These are phyloP conservation scores for Trametes sp. DNA, from an alignment of 1,284 basidiomycete species.

Conservation along the genomic window DNA sequence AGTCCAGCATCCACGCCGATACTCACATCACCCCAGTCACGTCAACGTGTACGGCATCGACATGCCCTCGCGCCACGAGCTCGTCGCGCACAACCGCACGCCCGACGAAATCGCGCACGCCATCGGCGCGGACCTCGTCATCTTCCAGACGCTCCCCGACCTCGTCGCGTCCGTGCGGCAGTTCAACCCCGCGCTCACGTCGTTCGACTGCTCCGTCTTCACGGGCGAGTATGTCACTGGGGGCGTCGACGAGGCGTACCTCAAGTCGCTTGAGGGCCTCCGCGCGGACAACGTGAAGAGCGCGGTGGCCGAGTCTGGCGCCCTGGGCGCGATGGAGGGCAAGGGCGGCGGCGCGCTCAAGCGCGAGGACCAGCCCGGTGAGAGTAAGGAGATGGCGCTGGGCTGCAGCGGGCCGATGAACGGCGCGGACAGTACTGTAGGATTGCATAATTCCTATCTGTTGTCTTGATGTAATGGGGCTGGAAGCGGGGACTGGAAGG, in stretches of 20 bases:
- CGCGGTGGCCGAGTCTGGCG: conserved; percentile 42
- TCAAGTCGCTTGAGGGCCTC: conserved; percentile 78
- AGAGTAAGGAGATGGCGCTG: conserved; percentile 41
- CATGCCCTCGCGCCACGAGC: conserved; percentile 95
- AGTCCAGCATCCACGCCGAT: too few relatives aligned
- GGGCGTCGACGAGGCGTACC: conserved; percentile 89
- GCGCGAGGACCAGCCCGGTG: conserved; percentile 27
- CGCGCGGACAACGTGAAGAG: conserved; percentile 88
- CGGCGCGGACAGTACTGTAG: conserved; percentile 76
- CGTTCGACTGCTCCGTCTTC: conserved; percentile 98
- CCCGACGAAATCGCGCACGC: conserved; percentile 80
- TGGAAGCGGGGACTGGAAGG: background rate
- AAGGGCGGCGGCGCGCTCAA: conserved; percentile 47
- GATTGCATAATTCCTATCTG: conserved; percentile 67
- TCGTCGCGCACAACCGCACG: conserved; percentile 89
- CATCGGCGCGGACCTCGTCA: conserved; percentile 96
- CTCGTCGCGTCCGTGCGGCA: conserved; percentile 89
- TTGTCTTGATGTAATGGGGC: conserved; percentile 17
- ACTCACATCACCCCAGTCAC: conserved; percentile 54
- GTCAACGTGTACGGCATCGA: conserved; percentile 99
- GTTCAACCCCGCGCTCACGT: conserved; percentile 82
- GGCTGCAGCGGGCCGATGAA: conserved; percentile 54
- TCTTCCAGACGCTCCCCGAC: conserved; percentile 96
- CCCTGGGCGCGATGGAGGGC: conserved; percentile 45
- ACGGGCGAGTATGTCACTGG: conserved; percentile 98